phyloP scores from a whole-genome alignment of 495 filamentous ascomycete species.

The Lentithecium fluviatile region DNA sequence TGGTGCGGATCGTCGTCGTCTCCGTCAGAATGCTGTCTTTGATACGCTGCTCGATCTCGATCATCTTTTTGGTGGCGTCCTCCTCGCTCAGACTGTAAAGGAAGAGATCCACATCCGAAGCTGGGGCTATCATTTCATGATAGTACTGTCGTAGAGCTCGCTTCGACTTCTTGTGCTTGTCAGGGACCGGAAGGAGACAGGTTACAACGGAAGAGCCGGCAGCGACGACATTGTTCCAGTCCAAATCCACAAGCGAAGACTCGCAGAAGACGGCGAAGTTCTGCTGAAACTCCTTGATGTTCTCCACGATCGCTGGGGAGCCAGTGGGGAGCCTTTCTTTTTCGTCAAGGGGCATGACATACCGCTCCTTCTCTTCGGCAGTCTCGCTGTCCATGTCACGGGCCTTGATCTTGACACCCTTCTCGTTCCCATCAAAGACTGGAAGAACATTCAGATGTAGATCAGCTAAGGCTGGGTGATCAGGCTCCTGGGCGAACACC shows the following conservation, averaged over 20 bases:
- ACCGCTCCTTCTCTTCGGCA: conserved; percentile 59
- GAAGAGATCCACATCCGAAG: conserved; percentile 83
- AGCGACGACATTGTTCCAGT: conserved; percentile 76
- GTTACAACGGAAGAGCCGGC: conserved; percentile 77
- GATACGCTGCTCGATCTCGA: conserved; percentile 68
- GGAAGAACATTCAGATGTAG: conserved; percentile 67
- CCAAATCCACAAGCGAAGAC: conserved; percentile 57
- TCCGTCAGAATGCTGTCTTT: conserved; percentile 72
- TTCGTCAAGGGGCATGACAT: conserved; percentile 65
- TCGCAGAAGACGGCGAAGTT: conserved; percentile 82
- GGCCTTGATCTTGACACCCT: conserved; percentile 59
- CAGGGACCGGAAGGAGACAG: conserved; percentile 68
- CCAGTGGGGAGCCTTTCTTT: conserved; percentile 58
- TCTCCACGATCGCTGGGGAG: conserved; percentile 62
- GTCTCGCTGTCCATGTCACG: conserved; percentile 60
- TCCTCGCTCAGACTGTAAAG: conserved; percentile 71
- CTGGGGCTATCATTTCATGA: conserved; percentile 72
- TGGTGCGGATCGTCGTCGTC: conserved; percentile 73
- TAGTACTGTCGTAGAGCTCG: conserved; percentile 69
- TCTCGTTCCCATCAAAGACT: conserved; percentile 60
- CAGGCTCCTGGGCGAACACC: conserved; percentile 67
- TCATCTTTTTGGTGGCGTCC: conserved; percentile 76
- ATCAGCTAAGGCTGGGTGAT: conserved; percentile 57
- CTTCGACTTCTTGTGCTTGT: conserved; percentile 62
- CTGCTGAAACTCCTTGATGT: conserved; percentile 65